Percentiles rank a stretch among this genome's conserved stretches.
These are phyloP conservation scores for Trypanosoma brucei DNA, from an alignment of 208 protist species.

Conservation along the genomic window DNA sequence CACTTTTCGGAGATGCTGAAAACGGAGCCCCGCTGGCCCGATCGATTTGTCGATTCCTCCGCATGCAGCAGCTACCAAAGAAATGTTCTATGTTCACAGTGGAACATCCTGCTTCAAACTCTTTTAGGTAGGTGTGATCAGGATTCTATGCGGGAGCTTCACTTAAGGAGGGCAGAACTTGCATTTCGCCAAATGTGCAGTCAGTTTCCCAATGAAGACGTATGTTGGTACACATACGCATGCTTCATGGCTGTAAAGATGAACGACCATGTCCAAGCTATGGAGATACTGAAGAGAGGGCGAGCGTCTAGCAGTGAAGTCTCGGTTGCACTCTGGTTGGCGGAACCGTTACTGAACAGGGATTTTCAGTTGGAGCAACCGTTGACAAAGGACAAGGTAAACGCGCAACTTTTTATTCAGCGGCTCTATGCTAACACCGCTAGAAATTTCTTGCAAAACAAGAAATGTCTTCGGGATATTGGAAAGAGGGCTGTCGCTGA, in stretches of 20 bases:
- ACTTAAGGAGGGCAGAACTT: conserved; percentile 68
- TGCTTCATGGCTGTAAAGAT: conserved; percentile 57
- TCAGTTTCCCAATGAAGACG: conserved; percentile 56
- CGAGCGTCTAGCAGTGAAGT: conserved; percentile 12
- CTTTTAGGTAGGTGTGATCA: conserved; percentile 34
- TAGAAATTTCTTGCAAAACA: conserved; percentile 17
- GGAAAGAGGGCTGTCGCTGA: conserved; percentile 62
- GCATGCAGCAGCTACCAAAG: conserved; percentile 18
- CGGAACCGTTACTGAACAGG: conserved; percentile 7
- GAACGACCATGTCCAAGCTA: conserved; percentile 41
- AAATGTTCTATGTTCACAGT: conserved; percentile 34
- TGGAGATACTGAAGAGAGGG: conserved; percentile 33
- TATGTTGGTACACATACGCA: conserved; percentile 71
- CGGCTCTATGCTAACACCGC: conserved; percentile 15
- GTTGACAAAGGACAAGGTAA: conserved; percentile 17
- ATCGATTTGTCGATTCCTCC: conserved; percentile 48
- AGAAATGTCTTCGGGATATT: conserved; percentile 40
- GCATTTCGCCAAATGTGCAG: conserved; percentile 78
- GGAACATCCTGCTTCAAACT: conserved; percentile 36
- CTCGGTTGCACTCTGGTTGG: conserved; percentile 50
- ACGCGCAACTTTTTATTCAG: conserved; percentile 19
- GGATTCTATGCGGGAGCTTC: conserved; percentile 31
- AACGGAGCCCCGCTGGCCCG: conserved; percentile 48
- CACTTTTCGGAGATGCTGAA: conserved; percentile 22
- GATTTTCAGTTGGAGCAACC: background rate